A percentile compares a stretch with the other conserved stretches of the same genome.
Conservation (phyloP, 768 basidiomycete species). For the Xerocomus spinulosus region DNA sequence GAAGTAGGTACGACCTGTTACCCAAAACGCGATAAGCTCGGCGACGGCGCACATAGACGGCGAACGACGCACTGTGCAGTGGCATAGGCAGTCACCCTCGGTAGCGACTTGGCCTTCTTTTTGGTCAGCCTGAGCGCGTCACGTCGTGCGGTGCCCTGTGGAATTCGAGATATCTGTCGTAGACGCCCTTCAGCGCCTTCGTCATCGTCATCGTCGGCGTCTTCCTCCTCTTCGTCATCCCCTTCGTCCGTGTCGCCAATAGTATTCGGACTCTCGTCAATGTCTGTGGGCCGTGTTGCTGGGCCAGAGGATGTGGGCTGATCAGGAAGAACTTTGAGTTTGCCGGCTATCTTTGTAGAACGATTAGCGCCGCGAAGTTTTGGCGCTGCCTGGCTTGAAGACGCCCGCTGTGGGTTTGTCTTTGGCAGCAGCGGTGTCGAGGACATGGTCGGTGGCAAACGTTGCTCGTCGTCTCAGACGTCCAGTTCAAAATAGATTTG, state of each 20-base stretch:
- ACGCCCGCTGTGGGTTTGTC: conserved; percentile 16
- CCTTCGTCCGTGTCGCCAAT: conserved; percentile 70
- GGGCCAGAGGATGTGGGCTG: conserved; percentile 55
- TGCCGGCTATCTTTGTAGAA: conserved; percentile 77
- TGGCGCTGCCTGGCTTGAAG: conserved; percentile 32
- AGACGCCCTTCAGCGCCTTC: conserved; percentile 54
- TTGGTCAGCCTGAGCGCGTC: conserved; percentile 90
- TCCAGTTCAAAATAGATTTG: conserved; percentile 11
- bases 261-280: conserved; percentile 44
- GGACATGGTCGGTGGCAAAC: conserved; percentile 20
- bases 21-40: background rate
- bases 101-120: conserved; percentile 88
- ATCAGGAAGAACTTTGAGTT: conserved; percentile 85
- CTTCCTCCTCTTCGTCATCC: conserved; percentile 57
- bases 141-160: conserved; percentile 87
- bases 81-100: conserved; percentile 94
- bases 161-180: conserved; percentile 82
- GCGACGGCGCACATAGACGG: no score
- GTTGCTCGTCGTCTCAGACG: conserved; percentile 15
- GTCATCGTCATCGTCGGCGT: conserved; percentile 45
- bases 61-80: conserved; percentile 65
- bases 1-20: conserved; percentile 80
- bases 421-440: conserved; percentile 31
- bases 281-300: conserved; percentile 22
- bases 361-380: conserved; percentile 72